Base-by-base conservation (phyloP, 345 rosid species). In the Pugionium cornutum region DNA sequence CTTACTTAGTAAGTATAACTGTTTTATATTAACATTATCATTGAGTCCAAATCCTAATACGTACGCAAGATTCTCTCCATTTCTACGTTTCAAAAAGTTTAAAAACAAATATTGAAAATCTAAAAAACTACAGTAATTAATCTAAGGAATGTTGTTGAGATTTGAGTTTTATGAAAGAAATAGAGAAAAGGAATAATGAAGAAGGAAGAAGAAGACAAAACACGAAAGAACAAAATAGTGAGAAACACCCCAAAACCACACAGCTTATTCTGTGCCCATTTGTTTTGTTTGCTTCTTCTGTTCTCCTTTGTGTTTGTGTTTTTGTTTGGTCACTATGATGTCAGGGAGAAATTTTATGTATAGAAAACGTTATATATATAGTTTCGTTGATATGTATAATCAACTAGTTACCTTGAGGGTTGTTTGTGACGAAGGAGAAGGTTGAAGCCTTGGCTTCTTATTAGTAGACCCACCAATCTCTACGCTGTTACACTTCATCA, bases 361-460 rank as follows among this genome's bases (percentile, higher is more conserved):
- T 56, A 64, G 41, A 41, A 64, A 70, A 30, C 75, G 62, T 62
- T 28, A 40, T 40, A 40, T 8, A 37, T 1, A 4, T 37, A 32
- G 35, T 43, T 58, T 58, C 52, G n/a, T 32, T 37, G 39, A 58
- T 61, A 46, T 61, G 45, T 37, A 52, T 51, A 40, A 32, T 50
- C 11, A 64, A 18, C 28, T 50, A 61, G 58, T 54, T 78, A 85
- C 96, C 92, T 89, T 92, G 73, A 92, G 84, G 66, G 91, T 84
- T 54, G 94, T 73, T 61, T 84, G 90, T 71, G 83, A 75, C 66
- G 96, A 76, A 75, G 88, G 81, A 74, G 77, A 68, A 67, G 96
- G 80, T 72, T 88, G 99, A 73, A 82, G 84, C 83, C 85, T 95
- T 34, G 96, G 91, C 79, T 89, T 95, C 89, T 95, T 95, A 56